These are phyloP conservation scores for Rhododendron kiyosumense DNA, from an alignment of 148 eudicot species.

Conservation along the genomic window DNA sequence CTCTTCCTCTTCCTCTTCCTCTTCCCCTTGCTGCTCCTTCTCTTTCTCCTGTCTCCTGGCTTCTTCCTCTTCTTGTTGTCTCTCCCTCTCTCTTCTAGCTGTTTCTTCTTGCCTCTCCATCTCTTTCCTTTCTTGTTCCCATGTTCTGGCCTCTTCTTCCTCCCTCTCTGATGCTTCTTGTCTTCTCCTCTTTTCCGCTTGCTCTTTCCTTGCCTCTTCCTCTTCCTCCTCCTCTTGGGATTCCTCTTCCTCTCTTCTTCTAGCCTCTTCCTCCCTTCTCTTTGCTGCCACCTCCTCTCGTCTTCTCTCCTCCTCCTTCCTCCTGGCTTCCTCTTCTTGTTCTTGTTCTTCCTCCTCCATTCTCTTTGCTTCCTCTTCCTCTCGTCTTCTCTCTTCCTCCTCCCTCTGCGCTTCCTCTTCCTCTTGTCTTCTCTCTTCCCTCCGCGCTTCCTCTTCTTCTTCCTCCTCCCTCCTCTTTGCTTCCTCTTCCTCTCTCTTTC, in stretches of 20 bases:
- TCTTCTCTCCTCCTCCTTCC: constrained; percentile 7
- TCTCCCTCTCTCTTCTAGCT: constrained; percentile 45
- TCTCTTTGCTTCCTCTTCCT: neutral
- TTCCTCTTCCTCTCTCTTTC: constrained; percentile 2
- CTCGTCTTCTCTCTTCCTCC: neutral
- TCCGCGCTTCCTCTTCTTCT: neutral
- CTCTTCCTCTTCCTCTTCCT: neutral
- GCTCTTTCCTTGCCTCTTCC: constrained; percentile 14
- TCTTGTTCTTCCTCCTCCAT: neutral
- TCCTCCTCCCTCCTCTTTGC: constrained; percentile 12
- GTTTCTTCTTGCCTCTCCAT: constrained; percentile 9
- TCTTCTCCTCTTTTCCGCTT: constrained; percentile 35
- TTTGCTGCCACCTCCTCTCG: neutral
- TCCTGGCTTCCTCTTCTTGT: constrained; percentile 17
- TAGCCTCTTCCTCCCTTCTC: neutral
- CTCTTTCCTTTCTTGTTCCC: neutral
- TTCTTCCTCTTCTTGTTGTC: constrained; percentile 16
- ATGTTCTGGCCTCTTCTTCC: constrained; percentile 9
- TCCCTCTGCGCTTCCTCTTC: neutral
- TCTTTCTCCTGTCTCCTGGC: neutral
- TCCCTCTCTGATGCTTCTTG: constrained; percentile 23
- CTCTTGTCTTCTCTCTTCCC: constrained; percentile 1
- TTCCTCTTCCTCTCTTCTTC: constrained; percentile 18
- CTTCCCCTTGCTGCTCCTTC: neutral
- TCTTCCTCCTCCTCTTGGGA: constrained; percentile 20